A percentile compares a stretch with the other conserved stretches of the same genome.
Evolutionary conservation across 768 basidiomycete genomes (phyloP).

Genomic region (Termitomyces sp.): DNA sequence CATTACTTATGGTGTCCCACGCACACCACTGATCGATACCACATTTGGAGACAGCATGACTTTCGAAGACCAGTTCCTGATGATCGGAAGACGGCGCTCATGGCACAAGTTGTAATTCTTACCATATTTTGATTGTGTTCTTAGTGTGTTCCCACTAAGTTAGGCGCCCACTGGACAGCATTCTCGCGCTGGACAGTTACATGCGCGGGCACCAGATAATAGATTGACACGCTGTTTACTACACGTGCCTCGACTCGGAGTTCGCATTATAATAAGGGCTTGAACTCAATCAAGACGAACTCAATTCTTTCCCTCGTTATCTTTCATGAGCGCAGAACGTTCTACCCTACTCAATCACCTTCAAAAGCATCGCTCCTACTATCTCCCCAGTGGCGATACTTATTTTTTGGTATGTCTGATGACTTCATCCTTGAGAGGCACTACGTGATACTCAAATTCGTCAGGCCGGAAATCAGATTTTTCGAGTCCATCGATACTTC

Average conservation of each 20-base stretch:
- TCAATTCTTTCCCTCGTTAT: not conserved
- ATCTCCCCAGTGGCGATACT: constrained; percentile 11
- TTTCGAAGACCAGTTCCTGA: not conserved
- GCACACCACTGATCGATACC: not conserved
- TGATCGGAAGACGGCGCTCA: constrained; percentile 1
- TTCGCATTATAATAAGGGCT: not conserved
- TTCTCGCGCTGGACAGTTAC: not conserved
- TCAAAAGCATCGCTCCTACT: constrained; percentile 21
- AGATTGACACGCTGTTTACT: not conserved
- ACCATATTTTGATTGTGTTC: not conserved
- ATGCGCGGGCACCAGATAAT: not conserved
- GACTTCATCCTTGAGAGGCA: not conserved
- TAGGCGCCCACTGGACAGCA: not conserved
- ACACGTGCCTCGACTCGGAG: not conserved
- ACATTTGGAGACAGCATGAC: constrained; percentile 1
- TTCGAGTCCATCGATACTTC: constrained; percentile 59
- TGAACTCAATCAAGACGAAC: not conserved
- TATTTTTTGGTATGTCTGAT: constrained; percentile 45
- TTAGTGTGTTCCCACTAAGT: not conserved
- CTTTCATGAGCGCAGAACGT: not conserved
- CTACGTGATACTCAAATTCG: not conserved
- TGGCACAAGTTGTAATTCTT: not conserved
- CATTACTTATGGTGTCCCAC: not conserved
- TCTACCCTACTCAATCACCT: constrained; percentile 6
- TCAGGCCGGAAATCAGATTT: constrained; percentile 55